Evolutionary conservation across 2,329 filamentous ascomycete species (phyloP), one percentile per base, ranked within the genome.

Genomic region (Botrytis deweyae): DNA sequence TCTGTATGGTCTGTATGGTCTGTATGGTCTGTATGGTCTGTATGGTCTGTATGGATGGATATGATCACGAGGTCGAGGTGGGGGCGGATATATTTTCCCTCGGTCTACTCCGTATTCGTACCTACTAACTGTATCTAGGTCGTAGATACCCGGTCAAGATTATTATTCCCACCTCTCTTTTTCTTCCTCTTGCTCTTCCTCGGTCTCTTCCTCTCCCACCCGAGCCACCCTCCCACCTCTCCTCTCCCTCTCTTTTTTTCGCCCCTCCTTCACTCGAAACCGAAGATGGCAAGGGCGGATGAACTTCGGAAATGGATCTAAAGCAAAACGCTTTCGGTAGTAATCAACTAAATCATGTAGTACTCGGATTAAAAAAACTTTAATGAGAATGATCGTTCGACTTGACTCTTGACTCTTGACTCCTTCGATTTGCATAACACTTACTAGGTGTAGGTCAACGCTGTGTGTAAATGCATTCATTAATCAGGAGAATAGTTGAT

Each of bases 261-360:
- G 18, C 63, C 63, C 63, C 42, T 29, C 42, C n/a, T 65, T 49
- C 63, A 36, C 52, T 29, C 7, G 29, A 55, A 29, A 58, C n/a
- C 9, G 52, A 18, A 7, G 3, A 29, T 58, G 18, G 9, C 2
- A 36, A 33, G 10, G 10, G 38, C 20, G 64, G 64, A n/a, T 67
- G 29, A 67, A 52, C 44, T 22, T 67, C 64, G 64, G 64, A 67
- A 52, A 36, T 67, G 20, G 42, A 46, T n/a, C 44, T 12, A 38
- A 67, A 66, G 44, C 63, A 49, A 63, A 63, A 44, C 29, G 63
- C 10, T 25, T 66, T 66, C 29, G 63, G 29, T 36, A 66, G n/a
- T 66, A 66, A 44, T 25, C 38, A 22, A 16, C 22, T 42, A 29
- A n/a, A n/a, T 40, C 0, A 55, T 55, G 49, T 55, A 52, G 49